Percentiles rank a stretch among this genome's conserved stretches.
Evolutionary conservation across 2,329 filamentous ascomycete genomes (phyloP).

Genomic region (Neonectria sp.): DNA sequence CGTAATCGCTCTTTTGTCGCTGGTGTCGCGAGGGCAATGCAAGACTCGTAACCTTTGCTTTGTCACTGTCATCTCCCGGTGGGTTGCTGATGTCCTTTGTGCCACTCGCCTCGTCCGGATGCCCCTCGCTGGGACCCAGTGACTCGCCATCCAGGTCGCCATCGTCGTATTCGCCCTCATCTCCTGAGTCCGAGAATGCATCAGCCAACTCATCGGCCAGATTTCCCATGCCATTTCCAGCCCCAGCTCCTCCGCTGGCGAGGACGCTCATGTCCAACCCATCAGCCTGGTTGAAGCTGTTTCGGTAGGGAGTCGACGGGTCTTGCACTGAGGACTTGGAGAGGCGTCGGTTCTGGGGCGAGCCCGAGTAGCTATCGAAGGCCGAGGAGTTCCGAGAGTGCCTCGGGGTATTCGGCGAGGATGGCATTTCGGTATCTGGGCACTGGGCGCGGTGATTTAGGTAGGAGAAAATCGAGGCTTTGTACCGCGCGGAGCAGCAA

Average conservation of each 20-base stretch:
- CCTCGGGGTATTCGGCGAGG: constrained; percentile 68
- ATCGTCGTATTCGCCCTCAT: constrained; percentile 67
- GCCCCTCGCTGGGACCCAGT: constrained; percentile 26
- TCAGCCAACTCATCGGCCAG: constrained; percentile 86
- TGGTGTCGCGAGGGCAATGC: constrained; percentile 65
- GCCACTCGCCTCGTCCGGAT: constrained; percentile 34
- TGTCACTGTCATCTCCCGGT: constrained; percentile 41
- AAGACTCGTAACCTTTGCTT: constrained; percentile 57
- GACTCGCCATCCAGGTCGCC: constrained; percentile 54
- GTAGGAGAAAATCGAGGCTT: constrained; percentile 24
- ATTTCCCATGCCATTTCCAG: constrained; percentile 77
- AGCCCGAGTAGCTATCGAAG: constrained; percentile 64
- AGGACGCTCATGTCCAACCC: constrained; percentile 63
- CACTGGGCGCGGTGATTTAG: constrained; percentile 12
- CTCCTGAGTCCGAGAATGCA: constrained; percentile 77
- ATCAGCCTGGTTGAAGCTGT: constrained; percentile 66
- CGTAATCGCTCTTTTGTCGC: constrained; percentile 72
- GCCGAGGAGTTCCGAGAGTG: constrained; percentile 73
- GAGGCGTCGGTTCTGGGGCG: constrained; percentile 62
- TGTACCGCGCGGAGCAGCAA: constrained; percentile 20
- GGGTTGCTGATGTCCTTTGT: constrained; percentile 27
- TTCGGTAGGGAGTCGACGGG: constrained; percentile 63
- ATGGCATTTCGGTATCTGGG: constrained; percentile 49
- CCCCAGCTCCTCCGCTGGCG: constrained; percentile 57
- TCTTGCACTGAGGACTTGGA: constrained; percentile 69